A percentile compares a stretch with the other conserved stretches of the same genome.
These are phyloP conservation scores for Aureobasidium sp. DNA, from an alignment of 2,329 filamentous ascomycete genomes.

Conservation along the genomic window DNA sequence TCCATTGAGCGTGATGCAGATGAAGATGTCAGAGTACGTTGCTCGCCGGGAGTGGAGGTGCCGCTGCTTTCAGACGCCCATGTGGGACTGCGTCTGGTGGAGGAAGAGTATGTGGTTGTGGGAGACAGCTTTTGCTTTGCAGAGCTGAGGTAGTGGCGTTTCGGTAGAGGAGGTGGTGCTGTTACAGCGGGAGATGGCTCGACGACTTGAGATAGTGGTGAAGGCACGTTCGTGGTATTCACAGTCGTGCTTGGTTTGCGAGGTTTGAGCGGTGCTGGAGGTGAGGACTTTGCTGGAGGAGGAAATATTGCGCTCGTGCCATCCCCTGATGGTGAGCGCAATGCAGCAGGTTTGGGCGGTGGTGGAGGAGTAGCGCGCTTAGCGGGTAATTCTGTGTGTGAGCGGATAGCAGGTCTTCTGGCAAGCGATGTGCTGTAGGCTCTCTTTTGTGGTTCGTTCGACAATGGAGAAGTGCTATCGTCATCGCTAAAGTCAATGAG, in stretches of 20 bases:
- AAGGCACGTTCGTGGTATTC: conserved; percentile 21
- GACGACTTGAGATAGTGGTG: conserved; percentile 28
- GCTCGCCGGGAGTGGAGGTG: neutral
- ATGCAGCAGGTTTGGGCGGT: conserved; percentile 28
- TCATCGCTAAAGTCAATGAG: conserved; percentile 43
- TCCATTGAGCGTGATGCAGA: conserved; percentile 12
- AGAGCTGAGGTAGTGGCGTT: conserved; percentile 29
- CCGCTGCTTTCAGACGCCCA: conserved; percentile 10
- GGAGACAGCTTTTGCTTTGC: conserved; percentile 33
- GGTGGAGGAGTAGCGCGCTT: conserved; percentile 19
- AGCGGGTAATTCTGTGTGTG: neutral
- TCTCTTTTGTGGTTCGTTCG: neutral
- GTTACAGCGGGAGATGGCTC: conserved; percentile 18
- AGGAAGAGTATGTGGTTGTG: conserved; percentile 19
- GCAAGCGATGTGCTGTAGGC: neutral
- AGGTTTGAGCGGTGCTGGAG: conserved; percentile 25
- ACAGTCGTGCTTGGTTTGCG: conserved; percentile 29
- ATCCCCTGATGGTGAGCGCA: conserved; percentile 33
- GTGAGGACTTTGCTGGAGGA: conserved; percentile 18
- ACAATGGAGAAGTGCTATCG: conserved; percentile 23
- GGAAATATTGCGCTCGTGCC: conserved; percentile 13
- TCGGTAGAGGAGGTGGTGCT: conserved; percentile 22
- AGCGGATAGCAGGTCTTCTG: neutral
- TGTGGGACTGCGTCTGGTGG: conserved; percentile 16
- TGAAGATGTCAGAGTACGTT: neutral